Conservation (phyloP, 352 stramenopile species). For the Lagenidium giganteum region DNA sequence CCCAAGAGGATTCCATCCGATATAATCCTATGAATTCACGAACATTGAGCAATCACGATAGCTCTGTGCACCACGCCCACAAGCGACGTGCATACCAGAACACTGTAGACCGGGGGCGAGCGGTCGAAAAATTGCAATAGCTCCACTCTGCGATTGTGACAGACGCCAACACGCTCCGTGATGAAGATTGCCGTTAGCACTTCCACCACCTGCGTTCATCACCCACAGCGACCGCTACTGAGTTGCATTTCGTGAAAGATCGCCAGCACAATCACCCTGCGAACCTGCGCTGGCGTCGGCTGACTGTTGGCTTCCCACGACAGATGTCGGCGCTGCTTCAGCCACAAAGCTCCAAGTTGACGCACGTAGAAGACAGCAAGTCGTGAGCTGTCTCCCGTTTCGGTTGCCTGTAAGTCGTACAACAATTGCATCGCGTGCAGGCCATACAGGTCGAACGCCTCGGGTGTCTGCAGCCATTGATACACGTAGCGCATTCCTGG, state of each 20-base stretch:
- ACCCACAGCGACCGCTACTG: no score
- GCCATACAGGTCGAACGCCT: slow-evolving; percentile 14
- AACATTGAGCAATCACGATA: background rate
- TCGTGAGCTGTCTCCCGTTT: slow-evolving; percentile 28
- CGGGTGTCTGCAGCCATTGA: slow-evolving; percentile 16
- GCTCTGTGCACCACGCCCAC: no score
- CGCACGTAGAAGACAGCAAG: slow-evolving; percentile 36
- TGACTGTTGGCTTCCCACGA: slow-evolving; percentile 25
- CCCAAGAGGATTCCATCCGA: slow-evolving; percentile 63
- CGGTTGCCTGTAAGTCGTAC: slow-evolving; percentile 47
- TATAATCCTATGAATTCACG: slow-evolving; percentile 34
- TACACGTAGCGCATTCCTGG: no score
- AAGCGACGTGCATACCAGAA: slow-evolving; percentile 17
- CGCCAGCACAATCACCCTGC: no score
- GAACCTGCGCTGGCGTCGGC: slow-evolving; percentile 34
- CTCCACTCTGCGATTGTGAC: slow-evolving; percentile 44
- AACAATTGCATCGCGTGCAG: slow-evolving; percentile 48
- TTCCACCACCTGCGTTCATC: slow-evolving; percentile 31
- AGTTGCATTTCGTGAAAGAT: no score
- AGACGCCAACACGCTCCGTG: slow-evolving; percentile 57
- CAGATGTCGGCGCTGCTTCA: slow-evolving; percentile 31
- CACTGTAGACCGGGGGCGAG: slow-evolving; percentile 27
- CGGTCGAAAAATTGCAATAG: slow-evolving; percentile 49
- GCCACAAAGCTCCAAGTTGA: slow-evolving; percentile 39
- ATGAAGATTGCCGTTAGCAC: slow-evolving; percentile 52